Base-by-base conservation (phyloP, 768 basidiomycete genomes). In the Leucocoprinus birnbaumii region DNA sequence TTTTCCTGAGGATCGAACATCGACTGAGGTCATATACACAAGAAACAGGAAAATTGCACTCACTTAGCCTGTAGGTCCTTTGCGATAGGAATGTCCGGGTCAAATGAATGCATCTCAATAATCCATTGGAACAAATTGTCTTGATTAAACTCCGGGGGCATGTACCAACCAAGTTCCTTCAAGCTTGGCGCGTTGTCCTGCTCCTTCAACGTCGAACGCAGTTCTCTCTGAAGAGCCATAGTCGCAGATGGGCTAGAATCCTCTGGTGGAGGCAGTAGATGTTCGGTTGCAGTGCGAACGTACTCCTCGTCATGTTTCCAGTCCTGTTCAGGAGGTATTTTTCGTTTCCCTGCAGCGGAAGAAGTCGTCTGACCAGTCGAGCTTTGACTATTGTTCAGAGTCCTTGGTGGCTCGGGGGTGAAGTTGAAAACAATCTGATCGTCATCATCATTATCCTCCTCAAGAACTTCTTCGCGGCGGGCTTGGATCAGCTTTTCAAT, bases 71-170 rank as follows among this genome's bases (percentile, higher is more conserved):
- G 74, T 75, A 89, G 63, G 61, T 89, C 86, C 62, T 80, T 73
- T 4, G 82, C 80, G 52, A 88, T 73, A 0, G 86, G 86, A 9
- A 89, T 67, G 2, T 68, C 69, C 13, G 73, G 69, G 55, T 89
- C 86, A 59, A 89, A 84, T 18, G 84, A 86, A 66, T 87, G 86
- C 69, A 88, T 67, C 66, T 89, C 87, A 10, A 89, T 78, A 55
- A 88, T 79, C 86, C 85, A 88, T 62, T 85, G 84, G 66, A 84
- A 86, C 18, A 87, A 66, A 59, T 87, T 87, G 62, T 87, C 82
- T 7, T 78, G 80, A 19, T 86, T 80, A 41, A 81, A 67, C n/a
- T 85, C 83, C 16, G 77, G 79, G 11, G 86, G 80, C 66, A 90
- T 74, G 64, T 84, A 87, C 84, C 87, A 90, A 10, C 87, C 89